Evolutionary conservation across 106 monocot genomes (phyloP).

Genomic region (Dendrobium officinale): DNA sequence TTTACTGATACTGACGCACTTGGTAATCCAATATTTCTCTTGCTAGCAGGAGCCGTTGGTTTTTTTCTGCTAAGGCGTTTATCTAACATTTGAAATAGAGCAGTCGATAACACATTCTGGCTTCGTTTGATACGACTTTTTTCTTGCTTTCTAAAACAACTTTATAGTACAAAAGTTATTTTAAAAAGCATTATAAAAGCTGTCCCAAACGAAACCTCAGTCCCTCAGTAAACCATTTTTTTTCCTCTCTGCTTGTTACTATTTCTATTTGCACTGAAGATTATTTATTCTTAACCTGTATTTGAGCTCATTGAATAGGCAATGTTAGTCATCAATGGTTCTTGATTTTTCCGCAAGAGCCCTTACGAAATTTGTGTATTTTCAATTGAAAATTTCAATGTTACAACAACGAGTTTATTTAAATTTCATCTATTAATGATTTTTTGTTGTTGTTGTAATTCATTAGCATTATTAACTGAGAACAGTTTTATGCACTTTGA

Average conservation of each 20-base stretch:
- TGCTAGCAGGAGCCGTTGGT: constrained; percentile 44
- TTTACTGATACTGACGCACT: constrained; percentile 28
- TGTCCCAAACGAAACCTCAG: no score
- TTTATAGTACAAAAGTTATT: no score
- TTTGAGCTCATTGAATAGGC: background rate
- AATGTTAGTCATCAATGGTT: background rate
- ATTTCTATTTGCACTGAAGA: background rate
- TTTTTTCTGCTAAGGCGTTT: constrained; percentile 53
- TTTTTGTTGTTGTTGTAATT: no score
- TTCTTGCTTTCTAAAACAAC: no score
- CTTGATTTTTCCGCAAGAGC: constrained; percentile 10
- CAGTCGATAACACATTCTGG: background rate
- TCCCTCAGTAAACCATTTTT: background rate
- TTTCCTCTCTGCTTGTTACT: background rate
- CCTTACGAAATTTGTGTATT: constrained; percentile 8
- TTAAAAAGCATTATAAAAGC: no score
- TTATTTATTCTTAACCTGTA: background rate
- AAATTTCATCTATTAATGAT: background rate
- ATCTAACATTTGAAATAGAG: constrained; percentile 22
- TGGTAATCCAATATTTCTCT: constrained; percentile 33
- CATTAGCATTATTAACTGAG: no score
- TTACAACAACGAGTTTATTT: background rate
- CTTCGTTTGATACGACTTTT: no score
- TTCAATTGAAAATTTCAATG: background rate
- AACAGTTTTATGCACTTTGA: no score